Evolutionary conservation across 2,329 filamentous ascomycete species (phyloP).

Genomic region (Fusarium austroafricanum): DNA sequence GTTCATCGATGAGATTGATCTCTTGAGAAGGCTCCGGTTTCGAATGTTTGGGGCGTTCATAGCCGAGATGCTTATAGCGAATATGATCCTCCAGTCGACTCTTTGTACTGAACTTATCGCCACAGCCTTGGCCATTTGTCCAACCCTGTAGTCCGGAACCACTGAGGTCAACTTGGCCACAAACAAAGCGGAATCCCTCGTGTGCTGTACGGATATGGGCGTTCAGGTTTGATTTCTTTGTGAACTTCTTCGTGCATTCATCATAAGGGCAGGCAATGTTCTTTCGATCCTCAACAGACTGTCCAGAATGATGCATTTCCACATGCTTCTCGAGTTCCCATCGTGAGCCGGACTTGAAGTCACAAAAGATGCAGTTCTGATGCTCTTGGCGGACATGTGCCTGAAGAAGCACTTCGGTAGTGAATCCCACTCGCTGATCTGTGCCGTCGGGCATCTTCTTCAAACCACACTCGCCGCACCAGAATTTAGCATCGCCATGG

Average conservation of each 20-base stretch:
- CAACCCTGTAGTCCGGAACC: conserved; percentile 70
- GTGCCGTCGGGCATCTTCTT: conserved; percentile 54
- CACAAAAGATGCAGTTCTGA: conserved; percentile 80
- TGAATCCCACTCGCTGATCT: conserved; percentile 68
- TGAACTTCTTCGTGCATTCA: conserved; percentile 81
- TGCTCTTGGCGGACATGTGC: conserved; percentile 80
- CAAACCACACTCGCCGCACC: conserved; percentile 77
- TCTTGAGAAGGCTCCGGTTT: conserved; percentile 31
- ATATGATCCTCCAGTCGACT: conserved; percentile 85
- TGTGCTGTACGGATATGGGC: conserved; percentile 83
- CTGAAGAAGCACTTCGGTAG: conserved; percentile 77
- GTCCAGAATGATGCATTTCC: conserved; percentile 78
- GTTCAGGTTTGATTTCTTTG: conserved; percentile 83
- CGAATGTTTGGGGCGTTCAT: conserved; percentile 56
- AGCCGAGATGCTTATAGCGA: conserved; percentile 81
- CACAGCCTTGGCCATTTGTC: conserved; percentile 76
- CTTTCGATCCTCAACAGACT: conserved; percentile 71
- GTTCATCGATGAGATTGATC: conserved; percentile 55
- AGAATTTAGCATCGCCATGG: conserved; percentile 78
- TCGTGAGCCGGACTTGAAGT: conserved; percentile 72
- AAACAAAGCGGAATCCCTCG: conserved; percentile 81
- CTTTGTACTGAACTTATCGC: conserved; percentile 80
- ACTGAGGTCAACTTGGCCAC: conserved; percentile 74
- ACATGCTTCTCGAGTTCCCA: conserved; percentile 80
- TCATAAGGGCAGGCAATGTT: conserved; percentile 73